Conservation (phyloP, 768 basidiomycete genomes). For the Phylloporus sp. region DNA sequence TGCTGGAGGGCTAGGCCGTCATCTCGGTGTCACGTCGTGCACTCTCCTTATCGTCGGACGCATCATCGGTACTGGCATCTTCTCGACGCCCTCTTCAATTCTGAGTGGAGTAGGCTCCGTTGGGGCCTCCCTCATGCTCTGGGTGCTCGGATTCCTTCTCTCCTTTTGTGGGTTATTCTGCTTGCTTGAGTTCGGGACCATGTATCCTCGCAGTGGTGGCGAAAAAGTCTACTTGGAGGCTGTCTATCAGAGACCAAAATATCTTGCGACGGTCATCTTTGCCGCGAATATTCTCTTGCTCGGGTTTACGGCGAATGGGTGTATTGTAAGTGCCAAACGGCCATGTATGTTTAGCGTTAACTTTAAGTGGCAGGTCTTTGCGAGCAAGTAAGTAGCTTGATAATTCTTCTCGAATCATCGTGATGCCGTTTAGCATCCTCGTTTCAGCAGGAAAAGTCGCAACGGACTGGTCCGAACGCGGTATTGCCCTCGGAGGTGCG, state of each 20-base stretch:
- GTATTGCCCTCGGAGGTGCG: slow-evolving; percentile 55
- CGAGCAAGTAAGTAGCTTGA: slow-evolving; percentile 30
- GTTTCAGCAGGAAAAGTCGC: slow-evolving; percentile 39
- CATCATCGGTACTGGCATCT: slow-evolving; percentile 64
- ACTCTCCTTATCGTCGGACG: slow-evolving; percentile 55
- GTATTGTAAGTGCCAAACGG: slow-evolving; percentile 38
- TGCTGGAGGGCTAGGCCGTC: slow-evolving; percentile 56
- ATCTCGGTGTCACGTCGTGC: slow-evolving; percentile 53
- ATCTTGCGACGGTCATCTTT: slow-evolving; percentile 47
- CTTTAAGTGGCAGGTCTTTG: slow-evolving; percentile 28
- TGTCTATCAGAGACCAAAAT: slow-evolving; percentile 44
- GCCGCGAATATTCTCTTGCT: slow-evolving; percentile 45
- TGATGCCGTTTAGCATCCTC: slow-evolving; percentile 39
- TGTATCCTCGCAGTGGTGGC: slow-evolving; percentile 60
- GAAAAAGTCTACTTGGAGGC: slow-evolving; percentile 64
- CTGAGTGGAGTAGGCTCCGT: slow-evolving; percentile 53
- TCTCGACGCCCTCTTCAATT: slow-evolving; percentile 59
- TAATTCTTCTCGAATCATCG: too few species aligned
- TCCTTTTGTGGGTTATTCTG: slow-evolving; percentile 59
- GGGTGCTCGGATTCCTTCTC: slow-evolving; percentile 57
- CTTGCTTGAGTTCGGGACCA: slow-evolving; percentile 62
- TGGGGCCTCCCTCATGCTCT: slow-evolving; percentile 59
- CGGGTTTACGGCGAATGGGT: slow-evolving; percentile 41
- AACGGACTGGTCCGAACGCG: slow-evolving; percentile 49
- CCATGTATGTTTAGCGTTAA: background rate